Conservation (phyloP, 2,329 filamentous ascomycete genomes). For the Chaetothyriales sp. region DNA sequence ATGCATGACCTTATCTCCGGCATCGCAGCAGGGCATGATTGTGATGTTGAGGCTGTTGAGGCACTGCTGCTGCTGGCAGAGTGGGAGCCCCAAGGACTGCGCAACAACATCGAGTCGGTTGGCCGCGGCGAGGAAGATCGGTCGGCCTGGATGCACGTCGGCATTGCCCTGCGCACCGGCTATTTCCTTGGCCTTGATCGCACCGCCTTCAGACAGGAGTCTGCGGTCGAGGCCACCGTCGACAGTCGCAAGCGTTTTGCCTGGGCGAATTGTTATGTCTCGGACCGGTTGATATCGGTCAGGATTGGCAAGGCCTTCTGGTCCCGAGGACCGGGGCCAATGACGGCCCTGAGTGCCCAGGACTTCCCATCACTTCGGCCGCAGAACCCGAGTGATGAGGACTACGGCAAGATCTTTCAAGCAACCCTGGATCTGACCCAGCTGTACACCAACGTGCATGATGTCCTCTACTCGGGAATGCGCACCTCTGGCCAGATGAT, state of each 20-base stretch:
- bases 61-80: conserved; percentile 55
- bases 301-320: conserved; percentile 58
- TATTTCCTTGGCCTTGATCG: conserved; percentile 57
- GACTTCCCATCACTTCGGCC: conserved; percentile 54
- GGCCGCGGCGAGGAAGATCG: conserved; percentile 59
- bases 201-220: conserved; percentile 49
- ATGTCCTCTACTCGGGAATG: conserved; percentile 57
- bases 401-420: conserved; percentile 54
- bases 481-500: conserved; percentile 55
- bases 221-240: conserved; percentile 42
- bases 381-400: conserved; percentile 43
- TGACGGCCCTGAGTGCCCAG: conserved; percentile 47
- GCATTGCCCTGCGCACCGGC: conserved; percentile 51
- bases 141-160: conserved; percentile 64
- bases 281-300: conserved; percentile 54
- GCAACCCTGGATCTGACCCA: conserved; percentile 57
- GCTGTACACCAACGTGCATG: conserved; percentile 58
- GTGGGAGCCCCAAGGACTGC: conserved; percentile 54
- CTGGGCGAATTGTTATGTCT: conserved; percentile 55
- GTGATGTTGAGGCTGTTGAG: conserved; percentile 56
- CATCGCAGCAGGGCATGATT: conserved; percentile 50
- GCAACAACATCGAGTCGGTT: conserved; percentile 45
- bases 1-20: conserved; percentile 55
- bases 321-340: conserved; percentile 54
- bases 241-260: conserved; percentile 50